phyloP scores from a whole-genome alignment of 495 filamentous ascomycete species.

The Tuber magnatum region DNA sequence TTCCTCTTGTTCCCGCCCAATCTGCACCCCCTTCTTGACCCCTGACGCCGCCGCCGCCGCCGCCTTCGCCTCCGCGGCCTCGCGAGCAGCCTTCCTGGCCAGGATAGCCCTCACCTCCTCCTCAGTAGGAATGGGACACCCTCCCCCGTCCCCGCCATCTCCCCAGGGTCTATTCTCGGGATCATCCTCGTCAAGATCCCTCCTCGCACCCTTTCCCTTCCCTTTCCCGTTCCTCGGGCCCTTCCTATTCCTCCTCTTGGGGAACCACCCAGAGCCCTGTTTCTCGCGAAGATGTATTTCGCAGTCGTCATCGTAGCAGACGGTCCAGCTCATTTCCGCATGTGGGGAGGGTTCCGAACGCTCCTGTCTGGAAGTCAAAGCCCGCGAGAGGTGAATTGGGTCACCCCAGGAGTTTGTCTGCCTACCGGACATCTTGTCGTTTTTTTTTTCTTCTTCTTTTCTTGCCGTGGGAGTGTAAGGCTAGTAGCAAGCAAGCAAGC shows the following conservation, averaged over 20 bases:
- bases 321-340: conserved; percentile 23
- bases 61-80: neutral
- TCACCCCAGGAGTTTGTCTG: neutral
- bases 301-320: conserved; percentile 29
- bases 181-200: neutral
- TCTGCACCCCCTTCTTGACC: neutral
- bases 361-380: neutral
- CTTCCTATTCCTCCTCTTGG: neutral
- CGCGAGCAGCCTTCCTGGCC: neutral
- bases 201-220: neutral
- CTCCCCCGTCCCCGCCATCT: neutral
- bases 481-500: neutral
- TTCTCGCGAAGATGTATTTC: conserved; percentile 24
- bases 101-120: neutral
- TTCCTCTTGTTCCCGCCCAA: neutral
- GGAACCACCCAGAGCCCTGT: conserved; percentile 17
- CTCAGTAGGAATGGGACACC: neutral
- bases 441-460: no score
- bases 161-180: neutral
- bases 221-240: neutral
- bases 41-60: neutral
- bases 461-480: neutral
- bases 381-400: neutral
- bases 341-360: neutral
- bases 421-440: neutral